Conservation (phyloP, 306 rosid genomes). For the Vigna nakashimae region DNA sequence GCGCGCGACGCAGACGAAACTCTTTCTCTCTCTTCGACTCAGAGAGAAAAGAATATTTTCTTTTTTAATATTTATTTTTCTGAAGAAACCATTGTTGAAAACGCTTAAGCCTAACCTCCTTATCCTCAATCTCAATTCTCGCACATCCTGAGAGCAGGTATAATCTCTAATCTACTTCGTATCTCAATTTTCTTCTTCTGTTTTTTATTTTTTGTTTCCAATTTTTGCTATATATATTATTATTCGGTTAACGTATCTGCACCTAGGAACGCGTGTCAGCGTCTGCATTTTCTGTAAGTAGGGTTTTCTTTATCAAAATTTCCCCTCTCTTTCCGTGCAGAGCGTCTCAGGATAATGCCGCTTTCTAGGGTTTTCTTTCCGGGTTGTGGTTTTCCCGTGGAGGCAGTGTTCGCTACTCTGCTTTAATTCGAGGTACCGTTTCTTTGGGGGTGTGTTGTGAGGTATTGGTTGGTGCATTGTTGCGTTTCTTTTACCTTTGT, state of each 20-base stretch:
- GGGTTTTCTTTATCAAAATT: constrained; percentile 45
- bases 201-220: neutral
- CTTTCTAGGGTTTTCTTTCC: constrained; percentile 69
- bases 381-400: constrained; percentile 45
- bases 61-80: neutral
- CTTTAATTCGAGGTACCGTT: constrained; percentile 37
- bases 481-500: constrained; percentile 9
- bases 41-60: constrained; percentile 40
- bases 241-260: constrained; percentile 10
- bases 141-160: constrained; percentile 47
- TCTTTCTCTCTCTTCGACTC: constrained; percentile 41
- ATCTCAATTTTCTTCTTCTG: neutral
- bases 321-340: constrained; percentile 49
- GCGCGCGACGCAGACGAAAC: constrained; percentile 64
- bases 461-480: constrained; percentile 54
- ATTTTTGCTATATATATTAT: constrained; percentile 16
- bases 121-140: constrained; percentile 33
- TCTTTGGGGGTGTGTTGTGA: constrained; percentile 36
- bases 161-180: constrained; percentile 45
- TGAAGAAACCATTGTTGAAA: constrained; percentile 31
- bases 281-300: constrained; percentile 60
- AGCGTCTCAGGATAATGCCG: constrained; percentile 55
- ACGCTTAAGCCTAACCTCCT: constrained; percentile 21
- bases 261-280: constrained; percentile 25
- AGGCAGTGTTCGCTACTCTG: constrained; percentile 38